Evolutionary conservation across 495 filamentous ascomycete genomes (phyloP), one percentile per base, ranked within the genome.

Genomic region (Aspergillus conjunctus): DNA sequence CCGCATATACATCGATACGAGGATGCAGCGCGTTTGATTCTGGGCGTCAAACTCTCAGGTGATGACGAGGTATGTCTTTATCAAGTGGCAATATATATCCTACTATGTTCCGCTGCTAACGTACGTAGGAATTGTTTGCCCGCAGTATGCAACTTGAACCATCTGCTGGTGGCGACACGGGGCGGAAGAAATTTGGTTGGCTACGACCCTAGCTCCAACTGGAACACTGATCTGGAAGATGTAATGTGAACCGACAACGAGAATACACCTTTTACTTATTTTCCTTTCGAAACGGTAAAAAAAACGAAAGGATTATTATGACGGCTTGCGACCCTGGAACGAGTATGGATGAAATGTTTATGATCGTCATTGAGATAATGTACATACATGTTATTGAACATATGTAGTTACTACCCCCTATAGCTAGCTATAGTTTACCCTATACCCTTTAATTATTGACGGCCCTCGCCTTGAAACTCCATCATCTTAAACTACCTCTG

Each of bases 1-100:
- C 82, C 85, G 56, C 84, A 88, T 58, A 73, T 95, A 55, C 73
- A 77, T 32, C 81, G 77, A 62, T 87, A 87, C 62, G 88, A 92
- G 44, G 80, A 81, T 57, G 79, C 88, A 11, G 82, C 84, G 63
- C 83, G 87, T 61, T 69, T 96, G 67, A 83, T 97, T 33, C 70
- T 96, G 50, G 91, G 96, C 32, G 71, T 90, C 4, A 80, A 76
- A 52, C 66, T 81, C 21, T 77, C 77, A 20, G 73, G 76, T 37
- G 77, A 79, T 66, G 81, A 83, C 57, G 80, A 83, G 70, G 81
- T 83, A 60, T 64, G 75, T 56, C 26, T 49, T 4, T 20, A 11
- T 32, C 21, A 20, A 20, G 45, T 17, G 45, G 20, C n/a, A 20
- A 18, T 10, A 9, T 49, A 8, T 49, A 31, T 32, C 10, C n/a